Evolutionary conservation across 2,329 filamentous ascomycete genomes (phyloP).

Genomic region (Incumbomyces lentus): DNA sequence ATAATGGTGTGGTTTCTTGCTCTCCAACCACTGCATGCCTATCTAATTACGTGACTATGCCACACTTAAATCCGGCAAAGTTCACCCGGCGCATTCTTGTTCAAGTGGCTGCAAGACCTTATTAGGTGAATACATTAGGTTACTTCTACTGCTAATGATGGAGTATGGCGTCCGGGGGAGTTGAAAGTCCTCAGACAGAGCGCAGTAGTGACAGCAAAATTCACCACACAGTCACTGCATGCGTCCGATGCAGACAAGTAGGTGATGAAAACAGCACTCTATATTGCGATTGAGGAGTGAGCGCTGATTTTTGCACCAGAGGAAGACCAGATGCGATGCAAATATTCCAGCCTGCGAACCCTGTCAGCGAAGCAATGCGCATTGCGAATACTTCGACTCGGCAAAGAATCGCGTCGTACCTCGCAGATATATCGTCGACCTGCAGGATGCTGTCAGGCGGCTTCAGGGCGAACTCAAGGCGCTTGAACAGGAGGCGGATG

Average conservation of each 20-base stretch:
- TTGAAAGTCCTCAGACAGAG: neutral
- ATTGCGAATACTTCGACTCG: slow-evolving; percentile 93
- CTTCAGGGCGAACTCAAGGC: slow-evolving; percentile 73
- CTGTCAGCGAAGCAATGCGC: slow-evolving; percentile 81
- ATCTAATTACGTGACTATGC: no score
- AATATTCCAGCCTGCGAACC: slow-evolving; percentile 82
- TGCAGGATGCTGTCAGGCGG: slow-evolving; percentile 74
- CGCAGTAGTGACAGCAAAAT: slow-evolving; percentile 14
- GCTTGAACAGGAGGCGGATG: slow-evolving; percentile 65
- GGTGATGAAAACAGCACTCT: neutral
- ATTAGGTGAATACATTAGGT: no score
- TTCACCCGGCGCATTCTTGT: no score
- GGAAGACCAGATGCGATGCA: slow-evolving; percentile 93
- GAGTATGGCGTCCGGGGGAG: neutral
- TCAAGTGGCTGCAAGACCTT: no score
- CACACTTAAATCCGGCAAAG: no score
- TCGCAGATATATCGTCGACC: slow-evolving; percentile 80
- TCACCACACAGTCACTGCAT: slow-evolving; percentile 38
- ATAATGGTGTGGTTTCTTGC: no score
- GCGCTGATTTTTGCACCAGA: slow-evolving; percentile 44
- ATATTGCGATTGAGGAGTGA: neutral
- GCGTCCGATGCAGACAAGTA: slow-evolving; percentile 41
- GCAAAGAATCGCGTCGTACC: slow-evolving; percentile 76
- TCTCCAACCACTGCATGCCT: no score
- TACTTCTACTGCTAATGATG: slow-evolving; percentile 1